Base-by-base conservation (phyloP, 306 rosid species). In the Parietaria judaica region DNA sequence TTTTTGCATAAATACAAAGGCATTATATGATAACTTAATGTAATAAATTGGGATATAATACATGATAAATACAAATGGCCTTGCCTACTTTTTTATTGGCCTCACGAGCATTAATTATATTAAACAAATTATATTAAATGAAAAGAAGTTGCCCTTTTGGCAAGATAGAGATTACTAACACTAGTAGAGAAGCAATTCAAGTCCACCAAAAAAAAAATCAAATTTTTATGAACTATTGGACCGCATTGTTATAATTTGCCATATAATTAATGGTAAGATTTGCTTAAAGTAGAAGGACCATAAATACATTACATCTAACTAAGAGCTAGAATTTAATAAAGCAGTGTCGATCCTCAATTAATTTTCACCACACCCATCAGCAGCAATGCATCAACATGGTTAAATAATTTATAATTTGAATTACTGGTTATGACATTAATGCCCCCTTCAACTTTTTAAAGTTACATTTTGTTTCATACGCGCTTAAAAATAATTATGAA, bases 291-390 rank as follows among this genome's bases (percentile, higher is more conserved):
- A 45, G 11, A 13, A 11, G 11, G 31, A 39, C 65, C 48, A 44
- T 23, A 61, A 61, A 44, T 51, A 31, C 46, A 7, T 4, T 39
- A 37, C 13, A 13, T 61, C 54, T 43, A 16, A 14, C 49, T 5
- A 8, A 10, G 6, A 14, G 35, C 45, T 47, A 48, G 6, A 41
- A 67, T 58, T 67, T 41, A 41, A 57, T 58, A 38, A 15, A 54
- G 17, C 53, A 31, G n/a, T 13, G 11, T 23, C 48, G 44, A 65
- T 56, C 6, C 44, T 50, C 72, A 67, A 16, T 58, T 14, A 50
- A 58, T 58, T 16, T 54, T 60, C 6, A 31, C 17, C 54, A 61
- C 14, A 45, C 36, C 16, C 17, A 34, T 61, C 37, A 6, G 13
- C 36, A 34, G 45, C 15, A 46, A 4, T 41, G 13, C 36, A 34